Evolutionary conservation across 768 basidiomycete species (phyloP).

Genomic region (Plicaturopsis crispa): DNA sequence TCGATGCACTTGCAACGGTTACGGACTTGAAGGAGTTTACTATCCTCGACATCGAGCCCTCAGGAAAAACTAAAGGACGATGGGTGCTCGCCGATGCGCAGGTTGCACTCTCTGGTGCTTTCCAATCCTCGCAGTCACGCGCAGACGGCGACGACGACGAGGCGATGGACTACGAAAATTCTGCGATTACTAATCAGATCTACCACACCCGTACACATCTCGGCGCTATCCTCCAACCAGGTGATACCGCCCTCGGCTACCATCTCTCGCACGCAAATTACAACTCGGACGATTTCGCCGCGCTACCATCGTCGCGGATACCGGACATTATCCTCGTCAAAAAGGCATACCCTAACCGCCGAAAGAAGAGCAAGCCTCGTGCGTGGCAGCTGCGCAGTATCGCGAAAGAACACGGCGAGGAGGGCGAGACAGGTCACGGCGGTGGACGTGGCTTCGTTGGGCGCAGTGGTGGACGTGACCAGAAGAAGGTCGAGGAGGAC

Average conservation of each 20-base stretch:
- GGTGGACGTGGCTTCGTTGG: conserved; percentile 82
- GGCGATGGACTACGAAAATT: conserved; percentile 53
- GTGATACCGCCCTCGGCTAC: conserved; percentile 90
- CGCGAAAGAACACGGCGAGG: conserved; percentile 85
- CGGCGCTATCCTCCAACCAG: conserved; percentile 88
- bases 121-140: conserved; percentile 40
- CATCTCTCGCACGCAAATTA: conserved; percentile 85
- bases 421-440: conserved; percentile 56
- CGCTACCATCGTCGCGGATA: conserved; percentile 54
- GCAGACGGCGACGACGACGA: conserved; percentile 35
- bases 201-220: conserved; percentile 96
- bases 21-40: conserved; percentile 92
- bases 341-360: conserved; percentile 89
- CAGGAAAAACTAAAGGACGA: conserved; percentile 63
- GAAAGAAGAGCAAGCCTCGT: conserved; percentile 84
- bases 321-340: conserved; percentile 92
- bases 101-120: conserved; percentile 79
- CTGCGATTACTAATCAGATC: conserved; percentile 63
- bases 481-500: conserved; percentile 91
- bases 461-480: conserved; percentile 81
- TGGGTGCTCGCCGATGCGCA: conserved; percentile 85
- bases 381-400: conserved; percentile 89
- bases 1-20: conserved; percentile 74
- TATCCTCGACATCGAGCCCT: conserved; percentile 88
- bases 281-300: conserved; percentile 83